phyloP scores from a whole-genome alignment of 495 filamentous ascomycete genomes.

The Viridothelium virens region DNA sequence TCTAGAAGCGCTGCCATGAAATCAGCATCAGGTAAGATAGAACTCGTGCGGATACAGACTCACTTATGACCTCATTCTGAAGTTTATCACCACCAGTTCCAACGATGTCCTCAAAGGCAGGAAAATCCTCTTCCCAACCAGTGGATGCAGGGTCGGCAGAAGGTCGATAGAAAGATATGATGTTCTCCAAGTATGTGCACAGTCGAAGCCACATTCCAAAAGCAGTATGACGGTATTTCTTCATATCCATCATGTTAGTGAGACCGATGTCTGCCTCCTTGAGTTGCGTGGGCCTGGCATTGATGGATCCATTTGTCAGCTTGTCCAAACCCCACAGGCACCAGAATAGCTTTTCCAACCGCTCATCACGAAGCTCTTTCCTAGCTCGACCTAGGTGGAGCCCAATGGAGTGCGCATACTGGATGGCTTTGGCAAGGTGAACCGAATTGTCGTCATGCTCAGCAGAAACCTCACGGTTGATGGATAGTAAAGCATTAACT shows the following conservation, averaged over 20 bases:
- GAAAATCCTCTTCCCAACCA: constrained; percentile 50
- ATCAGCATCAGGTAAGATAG: constrained; percentile 30
- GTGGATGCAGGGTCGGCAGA: constrained; percentile 36
- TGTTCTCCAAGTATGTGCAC: constrained; percentile 51
- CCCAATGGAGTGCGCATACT: constrained; percentile 59
- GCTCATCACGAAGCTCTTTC: constrained; percentile 31
- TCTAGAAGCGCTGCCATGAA: constrained; percentile 49
- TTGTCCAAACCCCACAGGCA: constrained; percentile 62
- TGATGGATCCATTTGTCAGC: constrained; percentile 51
- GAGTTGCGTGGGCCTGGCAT: constrained; percentile 57
- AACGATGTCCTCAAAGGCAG: constrained; percentile 61
- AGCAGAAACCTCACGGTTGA: constrained; percentile 43
- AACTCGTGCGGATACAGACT: constrained; percentile 26
- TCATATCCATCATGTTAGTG: constrained; percentile 21
- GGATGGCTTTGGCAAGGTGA: constrained; percentile 38
- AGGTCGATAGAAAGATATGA: constrained; percentile 62
- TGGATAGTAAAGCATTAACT: constrained; percentile 36
- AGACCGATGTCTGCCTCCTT: constrained; percentile 56
- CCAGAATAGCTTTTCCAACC: constrained; percentile 53
- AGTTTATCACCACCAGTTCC: constrained; percentile 32
- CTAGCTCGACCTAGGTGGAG: constrained; percentile 49
- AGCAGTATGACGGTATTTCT: constrained; percentile 29
- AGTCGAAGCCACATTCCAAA: constrained; percentile 49
- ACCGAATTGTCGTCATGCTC: constrained; percentile 36
- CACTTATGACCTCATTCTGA: constrained; percentile 34